phyloP scores from a whole-genome alignment of 176 grass and related monocot species.

The Musa acuminata region DNA sequence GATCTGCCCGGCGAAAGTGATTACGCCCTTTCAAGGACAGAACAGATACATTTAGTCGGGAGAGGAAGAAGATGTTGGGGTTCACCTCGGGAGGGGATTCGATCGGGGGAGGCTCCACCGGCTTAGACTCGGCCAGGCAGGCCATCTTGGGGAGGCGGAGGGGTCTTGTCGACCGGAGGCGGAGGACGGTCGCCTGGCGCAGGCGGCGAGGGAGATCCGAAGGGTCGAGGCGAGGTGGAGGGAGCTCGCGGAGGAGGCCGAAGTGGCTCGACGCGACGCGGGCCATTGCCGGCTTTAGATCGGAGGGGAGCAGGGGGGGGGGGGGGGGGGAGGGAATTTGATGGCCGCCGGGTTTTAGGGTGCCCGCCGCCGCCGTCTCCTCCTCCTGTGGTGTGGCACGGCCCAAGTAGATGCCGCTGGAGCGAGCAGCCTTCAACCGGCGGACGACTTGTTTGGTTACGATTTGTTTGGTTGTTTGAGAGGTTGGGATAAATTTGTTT shows the following conservation, averaged over 20 bases:
- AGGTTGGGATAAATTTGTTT: background rate
- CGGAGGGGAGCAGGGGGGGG: too few relatives aligned
- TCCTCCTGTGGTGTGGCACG: background rate
- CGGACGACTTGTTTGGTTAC: too few relatives aligned
- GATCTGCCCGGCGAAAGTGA: too few relatives aligned
- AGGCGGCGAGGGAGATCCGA: background rate
- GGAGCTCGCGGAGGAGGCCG: conserved; percentile 33
- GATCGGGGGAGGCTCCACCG: background rate
- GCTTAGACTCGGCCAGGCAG: conserved; percentile 29
- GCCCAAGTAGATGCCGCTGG: background rate
- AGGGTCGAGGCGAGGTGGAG: background rate
- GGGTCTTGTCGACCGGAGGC: background rate
- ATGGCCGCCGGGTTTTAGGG: background rate
- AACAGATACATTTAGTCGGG: too few relatives aligned
- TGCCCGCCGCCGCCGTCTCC: too few relatives aligned
- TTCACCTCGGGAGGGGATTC: conserved; percentile 9
- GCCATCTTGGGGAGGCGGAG: conserved; percentile 24
- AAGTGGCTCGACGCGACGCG: conserved; percentile 39
- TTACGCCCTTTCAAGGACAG: too few relatives aligned
- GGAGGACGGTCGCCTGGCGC: background rate
- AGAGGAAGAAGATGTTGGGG: background rate
- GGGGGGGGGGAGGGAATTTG: background rate
- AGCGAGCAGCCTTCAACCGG: too few relatives aligned
- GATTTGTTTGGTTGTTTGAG: too few relatives aligned
- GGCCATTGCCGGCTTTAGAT: conserved; percentile 30